These are phyloP conservation scores for Aureobasidium sp. DNA, from an alignment of 2,329 filamentous ascomycete genomes.

Conservation along the genomic window DNA sequence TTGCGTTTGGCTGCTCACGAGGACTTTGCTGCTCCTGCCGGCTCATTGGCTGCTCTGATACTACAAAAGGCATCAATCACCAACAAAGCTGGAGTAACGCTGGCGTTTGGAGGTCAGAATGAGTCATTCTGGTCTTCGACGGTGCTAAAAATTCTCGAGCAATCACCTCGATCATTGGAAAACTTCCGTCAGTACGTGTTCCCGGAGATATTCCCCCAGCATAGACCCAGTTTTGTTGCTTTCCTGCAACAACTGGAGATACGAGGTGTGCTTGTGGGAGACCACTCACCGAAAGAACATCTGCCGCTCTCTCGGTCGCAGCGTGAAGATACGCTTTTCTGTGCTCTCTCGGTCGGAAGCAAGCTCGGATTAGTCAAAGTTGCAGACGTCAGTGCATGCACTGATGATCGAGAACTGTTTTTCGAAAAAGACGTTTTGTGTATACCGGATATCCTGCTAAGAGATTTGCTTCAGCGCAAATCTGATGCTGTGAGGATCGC, in stretches of 20 bases:
- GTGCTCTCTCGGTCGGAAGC: slow-evolving; percentile 29
- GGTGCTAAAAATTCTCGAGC: slow-evolving; percentile 28
- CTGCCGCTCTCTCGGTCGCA: neutral
- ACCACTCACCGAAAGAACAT: neutral
- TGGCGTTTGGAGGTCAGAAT: slow-evolving; percentile 9
- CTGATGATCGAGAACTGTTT: neutral
- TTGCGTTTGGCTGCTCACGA: slow-evolving; percentile 18
- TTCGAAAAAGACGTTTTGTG: slow-evolving; percentile 38
- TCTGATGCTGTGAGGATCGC: slow-evolving; percentile 57
- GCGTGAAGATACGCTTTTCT: slow-evolving; percentile 26
- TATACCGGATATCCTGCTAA: slow-evolving; percentile 43
- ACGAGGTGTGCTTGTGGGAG: slow-evolving; percentile 24
- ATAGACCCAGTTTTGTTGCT: slow-evolving; percentile 32
- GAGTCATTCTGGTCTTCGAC: slow-evolving; percentile 34
- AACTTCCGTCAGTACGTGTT: slow-evolving; percentile 42
- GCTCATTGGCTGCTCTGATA: slow-evolving; percentile 17
- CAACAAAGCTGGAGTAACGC: neutral
- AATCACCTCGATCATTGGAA: slow-evolving; percentile 31
- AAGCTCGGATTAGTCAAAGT: slow-evolving; percentile 41
- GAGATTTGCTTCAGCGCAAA: slow-evolving; percentile 32
- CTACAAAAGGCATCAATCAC: slow-evolving; percentile 22
- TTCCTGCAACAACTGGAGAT: slow-evolving; percentile 37
- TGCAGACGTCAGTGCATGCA: slow-evolving; percentile 18
- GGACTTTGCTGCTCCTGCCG: slow-evolving; percentile 27
- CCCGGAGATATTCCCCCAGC: slow-evolving; percentile 40